A percentile compares a stretch with the other conserved stretches of the same genome.
phyloP scores from a whole-genome alignment of 352 stramenopile genomes.

The Elongisporangium senticosum region DNA sequence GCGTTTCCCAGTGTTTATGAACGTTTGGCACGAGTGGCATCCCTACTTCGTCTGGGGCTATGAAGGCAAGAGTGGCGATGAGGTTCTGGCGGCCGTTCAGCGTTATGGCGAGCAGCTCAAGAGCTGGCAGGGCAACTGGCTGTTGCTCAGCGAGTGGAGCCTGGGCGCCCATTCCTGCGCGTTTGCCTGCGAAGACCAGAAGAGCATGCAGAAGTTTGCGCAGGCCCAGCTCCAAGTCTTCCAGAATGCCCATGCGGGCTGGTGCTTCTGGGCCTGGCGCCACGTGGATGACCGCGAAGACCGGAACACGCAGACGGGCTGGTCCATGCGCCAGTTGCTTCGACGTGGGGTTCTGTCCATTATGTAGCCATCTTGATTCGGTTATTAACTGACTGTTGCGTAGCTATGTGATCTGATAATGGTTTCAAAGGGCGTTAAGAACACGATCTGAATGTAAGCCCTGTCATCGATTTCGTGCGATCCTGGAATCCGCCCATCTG shows the following conservation, averaged over 20 bases:
- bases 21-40: slow-evolving; percentile 49
- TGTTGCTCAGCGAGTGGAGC: slow-evolving; percentile 85
- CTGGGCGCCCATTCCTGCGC: slow-evolving; percentile 49
- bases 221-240: slow-evolving; percentile 55
- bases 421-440: too few relatives aligned
- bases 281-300: slow-evolving; percentile 64
- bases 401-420: neutral
- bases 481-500: neutral
- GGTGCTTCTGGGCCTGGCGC: slow-evolving; percentile 85
- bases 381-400: neutral
- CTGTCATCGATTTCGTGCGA: neutral
- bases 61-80: slow-evolving; percentile 40
- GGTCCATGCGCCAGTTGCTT: slow-evolving; percentile 76
- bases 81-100: slow-evolving; percentile 55
- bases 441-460: neutral
- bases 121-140: slow-evolving; percentile 59
- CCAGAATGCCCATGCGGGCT: slow-evolving; percentile 58
- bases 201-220: slow-evolving; percentile 43
- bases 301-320: slow-evolving; percentile 35
- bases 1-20: slow-evolving; percentile 27
- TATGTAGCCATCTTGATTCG: neutral
- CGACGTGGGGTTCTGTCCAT: slow-evolving; percentile 53
- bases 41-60: slow-evolving; percentile 68
- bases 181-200: slow-evolving; percentile 44
- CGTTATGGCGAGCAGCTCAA: slow-evolving; percentile 50